Evolutionary conservation across 805 yeast species (phyloP), one percentile per base, ranked within the genome.

Genomic region (Lipomyces anomalus): DNA sequence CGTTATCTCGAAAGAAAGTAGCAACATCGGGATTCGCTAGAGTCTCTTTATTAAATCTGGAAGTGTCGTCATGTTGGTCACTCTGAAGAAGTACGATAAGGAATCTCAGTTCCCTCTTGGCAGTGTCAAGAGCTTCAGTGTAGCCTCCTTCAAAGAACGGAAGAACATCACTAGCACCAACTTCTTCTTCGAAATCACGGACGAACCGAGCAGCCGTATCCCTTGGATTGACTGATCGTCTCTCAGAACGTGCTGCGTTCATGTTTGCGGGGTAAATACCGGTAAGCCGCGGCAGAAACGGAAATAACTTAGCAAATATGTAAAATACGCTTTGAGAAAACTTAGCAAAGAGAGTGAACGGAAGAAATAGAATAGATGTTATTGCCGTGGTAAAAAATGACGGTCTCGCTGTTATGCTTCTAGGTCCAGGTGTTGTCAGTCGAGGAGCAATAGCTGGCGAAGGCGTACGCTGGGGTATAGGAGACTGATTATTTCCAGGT

Each of bases 41-140:
- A 2, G 86, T 72, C 7, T 72, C 71, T 11, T 71, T 63, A 40
- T 80, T 74, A 50, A 83, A 78, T 3, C 62, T 62, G 26, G 67
- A 62, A 0, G 80, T 70, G 42, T 79, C 78, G 47, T 84, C 88
- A 60, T 84, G 81, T 46, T 79, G 76, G 18, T 79, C 78, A 58
- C 84, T 82, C 44, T 85, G 84, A 40, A 92, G 65, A 53, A 84
- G 80, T 1, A 88, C 77, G 42, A 85, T 66, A 35, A 89, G 69
- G 71, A 86, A 86, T 62, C 80, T 78, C 22, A 80, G 82, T 44
- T 84, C 76, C 29, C 74, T 69, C 42, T 84, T 82, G 29, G 92
- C 83, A 57, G 73, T 68, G 57, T 75, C 79, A 43, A 89, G 66
- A 1, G 95, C 89, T 46, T 82, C 81, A 1, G 89, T 78, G 65